Conservation (phyloP, 2,329 filamentous ascomycete species). For the Ophiocordyceps camponoti-floridani region DNA sequence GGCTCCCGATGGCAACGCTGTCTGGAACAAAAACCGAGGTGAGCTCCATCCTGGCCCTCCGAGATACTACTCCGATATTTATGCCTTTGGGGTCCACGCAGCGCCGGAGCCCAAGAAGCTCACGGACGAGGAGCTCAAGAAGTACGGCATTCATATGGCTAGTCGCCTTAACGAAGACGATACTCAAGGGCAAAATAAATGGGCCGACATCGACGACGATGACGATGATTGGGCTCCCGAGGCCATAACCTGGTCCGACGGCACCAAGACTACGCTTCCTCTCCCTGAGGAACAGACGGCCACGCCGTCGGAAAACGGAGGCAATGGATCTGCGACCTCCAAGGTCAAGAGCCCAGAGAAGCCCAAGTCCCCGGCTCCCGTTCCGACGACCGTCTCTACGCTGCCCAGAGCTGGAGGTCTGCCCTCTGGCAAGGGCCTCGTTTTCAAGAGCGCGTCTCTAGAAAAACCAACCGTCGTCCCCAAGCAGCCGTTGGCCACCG, state of each 20-base stretch:
- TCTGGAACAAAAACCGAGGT: slow-evolving; percentile 86
- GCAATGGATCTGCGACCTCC: slow-evolving; percentile 7
- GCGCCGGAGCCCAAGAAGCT: slow-evolving; percentile 62
- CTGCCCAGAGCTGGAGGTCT: slow-evolving; percentile 26
- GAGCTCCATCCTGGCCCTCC: slow-evolving; percentile 17
- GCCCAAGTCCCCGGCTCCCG: slow-evolving; percentile 24
- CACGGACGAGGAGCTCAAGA: slow-evolving; percentile 73
- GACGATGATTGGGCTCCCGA: slow-evolving; percentile 79
- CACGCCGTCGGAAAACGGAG: slow-evolving; percentile 10
- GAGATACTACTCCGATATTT: not conserved
- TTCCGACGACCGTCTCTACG: slow-evolving; percentile 17
- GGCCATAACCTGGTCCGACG: slow-evolving; percentile 74
- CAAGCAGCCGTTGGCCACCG: slow-evolving; percentile 48
- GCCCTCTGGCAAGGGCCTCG: slow-evolving; percentile 39
- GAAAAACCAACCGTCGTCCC: slow-evolving; percentile 59
- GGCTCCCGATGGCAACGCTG: slow-evolving; percentile 53
- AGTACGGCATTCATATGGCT: slow-evolving; percentile 74
- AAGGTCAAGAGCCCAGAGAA: slow-evolving; percentile 18
- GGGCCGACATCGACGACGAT: slow-evolving; percentile 81
- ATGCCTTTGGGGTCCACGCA: slow-evolving; percentile 7
- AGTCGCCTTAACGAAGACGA: slow-evolving; percentile 63
- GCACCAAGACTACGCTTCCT: slow-evolving; percentile 62
- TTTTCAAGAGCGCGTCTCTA: slow-evolving; percentile 43
- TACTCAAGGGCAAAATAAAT: slow-evolving; percentile 57
- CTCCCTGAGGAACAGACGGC: slow-evolving; percentile 33